Evolutionary conservation across 2,329 filamentous ascomycete species (phyloP).

Genomic region (Rhynchosporium graminicola): DNA sequence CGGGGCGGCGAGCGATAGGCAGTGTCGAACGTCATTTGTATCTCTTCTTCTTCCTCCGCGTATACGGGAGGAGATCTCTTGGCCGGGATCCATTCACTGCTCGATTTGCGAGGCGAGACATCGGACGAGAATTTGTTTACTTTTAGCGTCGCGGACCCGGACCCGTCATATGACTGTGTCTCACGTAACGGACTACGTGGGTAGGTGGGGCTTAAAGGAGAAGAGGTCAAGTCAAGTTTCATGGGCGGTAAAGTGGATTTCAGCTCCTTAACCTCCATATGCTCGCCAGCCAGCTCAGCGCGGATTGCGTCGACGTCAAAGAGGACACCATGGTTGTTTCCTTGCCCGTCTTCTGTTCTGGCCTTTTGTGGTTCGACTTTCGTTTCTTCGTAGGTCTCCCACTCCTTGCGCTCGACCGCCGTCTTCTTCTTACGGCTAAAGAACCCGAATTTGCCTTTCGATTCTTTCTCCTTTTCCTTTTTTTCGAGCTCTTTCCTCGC

Average conservation of each 20-base stretch:
- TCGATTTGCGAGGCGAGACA: constrained; percentile 27
- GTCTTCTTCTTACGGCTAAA: constrained; percentile 80
- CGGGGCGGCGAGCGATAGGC: constrained; percentile 44
- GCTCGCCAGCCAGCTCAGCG: constrained; percentile 66
- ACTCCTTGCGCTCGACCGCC: constrained; percentile 74
- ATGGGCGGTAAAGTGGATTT: constrained; percentile 88
- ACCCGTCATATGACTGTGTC: constrained; percentile 50
- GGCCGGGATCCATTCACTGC: constrained; percentile 22
- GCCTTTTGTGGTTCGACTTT: constrained; percentile 48
- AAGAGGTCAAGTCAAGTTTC: constrained; percentile 63
- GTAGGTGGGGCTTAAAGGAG: constrained; percentile 23
- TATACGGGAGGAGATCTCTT: constrained; percentile 22
- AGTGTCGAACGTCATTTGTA: constrained; percentile 74
- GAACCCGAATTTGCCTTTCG: constrained; percentile 65
- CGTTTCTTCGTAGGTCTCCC: constrained; percentile 88
- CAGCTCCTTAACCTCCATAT: constrained; percentile 72
- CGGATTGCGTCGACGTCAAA: constrained; percentile 96
- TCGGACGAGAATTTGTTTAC: constrained; percentile 23
- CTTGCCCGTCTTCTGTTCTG: constrained; percentile 36
- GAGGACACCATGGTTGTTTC: constrained; percentile 56
- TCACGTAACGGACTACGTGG: constrained; percentile 43
- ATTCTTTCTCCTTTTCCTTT: constrained; percentile 64
- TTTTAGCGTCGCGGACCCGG: constrained; percentile 38
- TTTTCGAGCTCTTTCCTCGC: constrained; percentile 83
- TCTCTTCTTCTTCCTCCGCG: constrained; percentile 45